Evolutionary conservation across 2,329 filamentous ascomycete genomes (phyloP).

Genomic region (Pseudogymnoascus sp.): DNA sequence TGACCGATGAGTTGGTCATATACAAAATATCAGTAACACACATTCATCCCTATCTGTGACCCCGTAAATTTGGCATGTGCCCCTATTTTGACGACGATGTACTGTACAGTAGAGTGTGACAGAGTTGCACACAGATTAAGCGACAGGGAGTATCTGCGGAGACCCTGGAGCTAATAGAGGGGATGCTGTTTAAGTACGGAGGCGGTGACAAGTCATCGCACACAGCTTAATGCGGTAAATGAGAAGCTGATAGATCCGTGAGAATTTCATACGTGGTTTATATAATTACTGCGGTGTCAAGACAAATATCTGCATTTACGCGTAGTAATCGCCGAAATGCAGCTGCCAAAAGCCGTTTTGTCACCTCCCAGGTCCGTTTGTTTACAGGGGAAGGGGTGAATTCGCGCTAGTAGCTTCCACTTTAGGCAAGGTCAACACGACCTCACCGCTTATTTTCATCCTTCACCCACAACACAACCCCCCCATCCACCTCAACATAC

Average conservation of each 20-base stretch:
- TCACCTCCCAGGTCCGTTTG: slow-evolving; percentile 2
- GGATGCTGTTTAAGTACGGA: not conserved
- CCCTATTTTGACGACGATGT: not conserved
- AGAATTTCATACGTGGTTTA: not conserved
- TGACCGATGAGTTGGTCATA: not conserved
- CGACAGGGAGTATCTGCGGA: slow-evolving; percentile 4
- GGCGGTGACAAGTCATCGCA: slow-evolving; percentile 3
- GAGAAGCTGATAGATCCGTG: not conserved
- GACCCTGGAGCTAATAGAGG: slow-evolving; percentile 1
- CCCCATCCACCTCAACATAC: slow-evolving; percentile 7
- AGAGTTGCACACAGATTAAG: not conserved
- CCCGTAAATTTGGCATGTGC: not conserved
- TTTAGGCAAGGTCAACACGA: slow-evolving; percentile 9
- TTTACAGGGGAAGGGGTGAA: slow-evolving; percentile 7
- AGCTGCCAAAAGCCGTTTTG: slow-evolving; percentile 3
- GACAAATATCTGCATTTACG: not conserved
- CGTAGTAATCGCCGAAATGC: not conserved
- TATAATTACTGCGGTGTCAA: not conserved
- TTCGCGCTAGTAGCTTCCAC: slow-evolving; percentile 6
- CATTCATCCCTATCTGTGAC: not conserved
- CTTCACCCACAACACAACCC: slow-evolving; percentile 9
- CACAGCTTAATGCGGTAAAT: slow-evolving; percentile 2
- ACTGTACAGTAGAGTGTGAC: not conserved
- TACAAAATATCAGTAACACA: slow-evolving; percentile 8
- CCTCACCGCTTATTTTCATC: slow-evolving; percentile 10